These are phyloP conservation scores for Salvia sclarea DNA, from an alignment of 305 asterid genomes.

Conservation along the genomic window DNA sequence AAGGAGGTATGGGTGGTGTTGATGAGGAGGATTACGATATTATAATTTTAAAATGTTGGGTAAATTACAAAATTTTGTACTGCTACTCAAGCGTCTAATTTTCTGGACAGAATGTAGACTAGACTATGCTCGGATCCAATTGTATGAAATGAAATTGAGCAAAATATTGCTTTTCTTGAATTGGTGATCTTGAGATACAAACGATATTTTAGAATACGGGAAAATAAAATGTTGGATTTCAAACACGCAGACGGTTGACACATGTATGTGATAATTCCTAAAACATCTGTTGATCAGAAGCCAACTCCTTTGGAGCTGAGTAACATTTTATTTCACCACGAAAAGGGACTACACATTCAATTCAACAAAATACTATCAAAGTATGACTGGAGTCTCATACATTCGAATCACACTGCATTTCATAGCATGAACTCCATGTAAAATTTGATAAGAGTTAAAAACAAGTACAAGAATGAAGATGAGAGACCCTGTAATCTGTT, in stretches of 20 bases:
- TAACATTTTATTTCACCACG: background rate
- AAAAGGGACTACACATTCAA: background rate
- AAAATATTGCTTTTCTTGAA: background rate
- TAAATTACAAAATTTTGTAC: slow-evolving; percentile 20
- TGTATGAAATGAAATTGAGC: slow-evolving; percentile 1
- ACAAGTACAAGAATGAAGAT: slow-evolving; percentile 28
- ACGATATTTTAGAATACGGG: background rate
- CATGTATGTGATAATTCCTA: too few species aligned
- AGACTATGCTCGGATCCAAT: slow-evolving; percentile 16
- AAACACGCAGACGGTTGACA: background rate
- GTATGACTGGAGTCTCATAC: slow-evolving; percentile 17
- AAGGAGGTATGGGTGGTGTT: background rate
- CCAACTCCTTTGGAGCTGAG: background rate
- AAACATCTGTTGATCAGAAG: background rate
- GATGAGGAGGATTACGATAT: background rate
- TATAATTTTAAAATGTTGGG: background rate
- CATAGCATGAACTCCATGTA: background rate
- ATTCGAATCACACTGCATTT: slow-evolving; percentile 24
- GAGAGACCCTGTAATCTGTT: slow-evolving; percentile 22
- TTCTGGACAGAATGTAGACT: background rate
- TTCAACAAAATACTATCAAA: background rate
- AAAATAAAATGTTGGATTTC: background rate
- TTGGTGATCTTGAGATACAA: background rate
- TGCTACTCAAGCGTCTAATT: slow-evolving; percentile 10
- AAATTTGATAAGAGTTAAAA: background rate